Percentiles rank a stretch among this genome's conserved stretches.
phyloP scores from a whole-genome alignment of 768 basidiomycete species.

The Leccinum barrowsii region DNA sequence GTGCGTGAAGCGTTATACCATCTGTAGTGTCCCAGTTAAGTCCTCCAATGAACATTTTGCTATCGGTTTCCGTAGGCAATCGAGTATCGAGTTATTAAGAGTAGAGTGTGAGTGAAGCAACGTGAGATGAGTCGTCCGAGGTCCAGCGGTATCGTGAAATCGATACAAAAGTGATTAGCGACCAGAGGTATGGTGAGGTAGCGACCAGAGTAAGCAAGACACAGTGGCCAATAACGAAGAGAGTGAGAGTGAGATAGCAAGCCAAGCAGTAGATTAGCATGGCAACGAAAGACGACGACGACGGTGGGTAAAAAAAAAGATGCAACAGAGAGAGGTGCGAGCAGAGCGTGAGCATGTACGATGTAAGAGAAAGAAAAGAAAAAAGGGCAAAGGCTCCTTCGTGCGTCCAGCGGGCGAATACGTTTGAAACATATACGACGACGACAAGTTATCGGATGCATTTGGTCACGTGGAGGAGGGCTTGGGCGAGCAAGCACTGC shows the following conservation, averaged over 20 bases:
- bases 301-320: conserved; percentile 13
- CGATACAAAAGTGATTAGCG: conserved; percentile 33
- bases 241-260: conserved; percentile 19
- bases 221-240: conserved; percentile 27
- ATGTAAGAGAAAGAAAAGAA: conserved; percentile 5
- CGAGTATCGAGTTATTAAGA: conserved; percentile 28
- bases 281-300: conserved; percentile 16
- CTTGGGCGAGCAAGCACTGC: conserved; percentile 11
- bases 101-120: conserved; percentile 24
- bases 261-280: conserved; percentile 27
- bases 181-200: conserved; percentile 34
- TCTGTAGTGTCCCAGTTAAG: conserved; percentile 91
- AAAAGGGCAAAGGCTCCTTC: conserved; percentile 6
- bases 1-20: conserved; percentile 49
- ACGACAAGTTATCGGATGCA: conserved; percentile 13
- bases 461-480: conserved; percentile 5
- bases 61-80: conserved; percentile 40
- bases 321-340: conserved; percentile 6
- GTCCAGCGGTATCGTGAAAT: conserved; percentile 37
- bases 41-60: conserved; percentile 90
- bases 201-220: conserved; percentile 31
- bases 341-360: conserved; percentile 17
- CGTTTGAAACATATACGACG: conserved; percentile 6
- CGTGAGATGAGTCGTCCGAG: conserved; percentile 25
- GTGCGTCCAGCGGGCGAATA: conserved; percentile 22